A percentile compares a stretch with the other conserved stretches of the same genome.
These are phyloP conservation scores for Euphorbia corollata DNA, from an alignment of 441 rosid species.

Conservation along the genomic window DNA sequence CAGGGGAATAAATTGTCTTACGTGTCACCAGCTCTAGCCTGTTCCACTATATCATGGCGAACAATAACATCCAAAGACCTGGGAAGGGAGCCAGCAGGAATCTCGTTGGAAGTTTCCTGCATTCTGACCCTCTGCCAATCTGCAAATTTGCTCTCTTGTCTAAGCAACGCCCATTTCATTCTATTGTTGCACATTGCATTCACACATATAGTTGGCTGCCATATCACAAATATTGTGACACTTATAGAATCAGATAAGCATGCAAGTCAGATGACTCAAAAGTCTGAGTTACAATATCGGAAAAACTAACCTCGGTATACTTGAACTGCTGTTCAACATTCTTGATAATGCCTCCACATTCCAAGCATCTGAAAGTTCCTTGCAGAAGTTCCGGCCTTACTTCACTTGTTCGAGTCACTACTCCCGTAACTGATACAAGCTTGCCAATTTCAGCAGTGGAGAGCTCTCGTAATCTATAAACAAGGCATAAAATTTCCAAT, in stretches of 20 bases:
- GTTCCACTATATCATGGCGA: conserved; percentile 94
- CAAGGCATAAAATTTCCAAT: not conserved
- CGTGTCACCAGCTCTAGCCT: conserved; percentile 98
- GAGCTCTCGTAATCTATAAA: conserved; percentile 66
- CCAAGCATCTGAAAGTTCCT: conserved; percentile 84
- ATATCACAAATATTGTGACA: not conserved
- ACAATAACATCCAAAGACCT: conserved; percentile 92
- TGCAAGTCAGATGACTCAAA: not conserved
- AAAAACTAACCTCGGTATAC: conserved; percentile 64
- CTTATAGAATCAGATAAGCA: not conserved
- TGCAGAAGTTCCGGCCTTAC: conserved; percentile 94
- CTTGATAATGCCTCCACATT: conserved; percentile 64
- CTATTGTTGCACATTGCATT: conserved; percentile 62
- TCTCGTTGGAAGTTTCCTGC: conserved; percentile 97
- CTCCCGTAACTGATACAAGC: conserved; percentile 81
- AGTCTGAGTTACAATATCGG: not conserved
- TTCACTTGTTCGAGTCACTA: conserved; percentile 92
- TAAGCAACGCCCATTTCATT: conserved; percentile 74
- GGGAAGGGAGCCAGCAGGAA: conserved; percentile 94
- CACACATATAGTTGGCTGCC: conserved; percentile 81
- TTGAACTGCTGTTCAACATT: conserved; percentile 94
- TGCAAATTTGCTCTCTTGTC: conserved; percentile 91
- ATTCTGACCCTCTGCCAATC: conserved; percentile 98
- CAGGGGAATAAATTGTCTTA: conserved; percentile 26
- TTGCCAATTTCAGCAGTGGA: conserved; percentile 79